Evolutionary conservation across 305 asterid genomes (phyloP).

Genomic region (Stenogyne calaminthoides): DNA sequence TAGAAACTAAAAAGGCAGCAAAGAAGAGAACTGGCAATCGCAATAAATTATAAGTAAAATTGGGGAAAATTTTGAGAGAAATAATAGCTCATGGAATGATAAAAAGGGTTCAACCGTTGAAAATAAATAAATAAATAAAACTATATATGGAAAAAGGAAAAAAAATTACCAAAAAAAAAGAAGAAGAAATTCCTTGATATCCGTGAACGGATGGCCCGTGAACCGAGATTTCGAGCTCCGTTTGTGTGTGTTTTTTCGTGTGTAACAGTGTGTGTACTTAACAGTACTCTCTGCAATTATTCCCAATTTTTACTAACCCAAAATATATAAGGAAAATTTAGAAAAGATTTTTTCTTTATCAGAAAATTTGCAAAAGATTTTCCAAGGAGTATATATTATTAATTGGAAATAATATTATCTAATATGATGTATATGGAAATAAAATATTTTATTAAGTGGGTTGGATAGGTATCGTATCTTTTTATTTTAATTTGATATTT

Average conservation of each 20-base stretch:
- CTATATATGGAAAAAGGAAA: conserved; percentile 11
- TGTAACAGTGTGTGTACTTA: conserved; percentile 36
- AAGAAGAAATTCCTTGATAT: conserved; percentile 52
- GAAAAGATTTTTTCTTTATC: not conserved
- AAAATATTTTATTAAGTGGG: too few relatives aligned
- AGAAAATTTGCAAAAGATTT: not conserved
- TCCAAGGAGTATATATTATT: not conserved
- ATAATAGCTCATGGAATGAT: conserved; percentile 39
- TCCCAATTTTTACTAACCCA: conserved; percentile 29
- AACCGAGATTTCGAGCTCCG: conserved; percentile 53
- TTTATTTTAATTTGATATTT: too few relatives aligned
- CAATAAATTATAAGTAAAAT: not conserved
- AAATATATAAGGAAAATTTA: not conserved
- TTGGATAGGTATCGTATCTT: too few relatives aligned
- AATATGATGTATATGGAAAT: too few relatives aligned
- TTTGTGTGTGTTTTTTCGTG: conserved; percentile 35
- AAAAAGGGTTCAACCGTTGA: conserved; percentile 32
- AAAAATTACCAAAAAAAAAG: not conserved
- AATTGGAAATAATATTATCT: too few relatives aligned
- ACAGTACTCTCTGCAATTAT: conserved; percentile 30
- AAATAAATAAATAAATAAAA: not conserved
- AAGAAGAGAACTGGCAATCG: conserved; percentile 41
- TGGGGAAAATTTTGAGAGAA: conserved; percentile 22
- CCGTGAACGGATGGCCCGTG: conserved; percentile 74
- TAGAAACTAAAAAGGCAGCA: conserved; percentile 40